Percentiles rank a stretch among this genome's conserved stretches.
Conservation (phyloP, 495 filamentous ascomycete genomes). For the Podospora fimiseda region DNA sequence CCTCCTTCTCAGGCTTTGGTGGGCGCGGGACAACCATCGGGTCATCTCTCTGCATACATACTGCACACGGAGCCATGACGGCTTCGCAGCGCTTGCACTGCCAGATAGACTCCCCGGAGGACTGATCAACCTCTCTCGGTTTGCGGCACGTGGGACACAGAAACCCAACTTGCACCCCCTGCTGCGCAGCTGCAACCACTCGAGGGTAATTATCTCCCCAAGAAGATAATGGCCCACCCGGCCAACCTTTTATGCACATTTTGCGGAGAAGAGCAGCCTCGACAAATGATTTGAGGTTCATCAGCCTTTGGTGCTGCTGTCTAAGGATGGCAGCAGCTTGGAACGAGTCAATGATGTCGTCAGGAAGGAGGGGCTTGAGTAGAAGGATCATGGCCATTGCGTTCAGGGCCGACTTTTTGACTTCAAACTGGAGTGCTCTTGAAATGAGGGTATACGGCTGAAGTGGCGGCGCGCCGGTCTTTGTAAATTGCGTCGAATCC, state of each 20-base stretch:
- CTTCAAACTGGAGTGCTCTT: constrained; percentile 42
- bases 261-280: constrained; percentile 66
- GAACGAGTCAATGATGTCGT: constrained; percentile 40
- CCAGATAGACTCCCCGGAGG: constrained; percentile 35
- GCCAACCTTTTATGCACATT: constrained; percentile 49
- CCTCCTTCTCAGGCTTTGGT: background rate
- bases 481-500: constrained; percentile 9
- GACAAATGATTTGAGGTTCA: constrained; percentile 56
- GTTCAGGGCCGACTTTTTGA: constrained; percentile 39
- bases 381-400: constrained; percentile 48
- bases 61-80: constrained; percentile 37
- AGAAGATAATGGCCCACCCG: constrained; percentile 29
- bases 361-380: constrained; percentile 43
- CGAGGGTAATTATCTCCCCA: constrained; percentile 49
- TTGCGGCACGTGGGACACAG: constrained; percentile 48
- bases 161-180: constrained; percentile 39
- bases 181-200: constrained; percentile 52
- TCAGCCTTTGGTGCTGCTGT: constrained; percentile 59
- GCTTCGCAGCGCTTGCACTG: constrained; percentile 42
- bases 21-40: constrained; percentile 16
- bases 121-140: constrained; percentile 45
- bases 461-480: constrained; percentile 28
- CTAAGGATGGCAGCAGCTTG: constrained; percentile 51
- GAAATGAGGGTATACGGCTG: constrained; percentile 44
- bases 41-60: constrained; percentile 37